Conservation (phyloP, 2,329 filamentous ascomycete species). For the Pseudogymnoascus sp. region DNA sequence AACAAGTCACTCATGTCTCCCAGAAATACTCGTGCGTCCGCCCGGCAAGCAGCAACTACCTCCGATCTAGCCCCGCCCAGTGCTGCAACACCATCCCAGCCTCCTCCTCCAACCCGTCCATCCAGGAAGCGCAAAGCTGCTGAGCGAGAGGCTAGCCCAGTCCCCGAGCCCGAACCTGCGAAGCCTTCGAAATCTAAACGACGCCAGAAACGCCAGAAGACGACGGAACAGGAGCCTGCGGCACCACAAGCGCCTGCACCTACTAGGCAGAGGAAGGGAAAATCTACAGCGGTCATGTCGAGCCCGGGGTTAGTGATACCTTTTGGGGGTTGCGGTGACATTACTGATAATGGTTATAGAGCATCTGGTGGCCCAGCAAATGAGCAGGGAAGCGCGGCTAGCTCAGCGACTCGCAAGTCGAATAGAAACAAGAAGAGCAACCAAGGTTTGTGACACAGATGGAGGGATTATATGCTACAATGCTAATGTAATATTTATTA, state of each 20-base stretch:
- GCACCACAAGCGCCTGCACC: slow-evolving; percentile 30
- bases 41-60: slow-evolving; percentile 70
- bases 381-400: slow-evolving; percentile 46
- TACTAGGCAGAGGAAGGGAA: slow-evolving; percentile 51
- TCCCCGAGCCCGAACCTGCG: slow-evolving; percentile 28
- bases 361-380: slow-evolving; percentile 57
- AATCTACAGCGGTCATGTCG: slow-evolving; percentile 60
- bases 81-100: slow-evolving; percentile 29
- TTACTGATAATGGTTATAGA: slow-evolving; percentile 34
- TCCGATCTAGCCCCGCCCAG: slow-evolving; percentile 32
- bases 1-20: slow-evolving; percentile 71
- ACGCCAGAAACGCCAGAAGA: slow-evolving; percentile 65
- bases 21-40: slow-evolving; percentile 93
- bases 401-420: slow-evolving; percentile 64
- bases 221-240: slow-evolving; percentile 40
- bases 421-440: slow-evolving; percentile 60
- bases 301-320: slow-evolving; percentile 52
- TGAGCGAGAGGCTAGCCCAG: slow-evolving; percentile 42
- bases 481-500: neutral
- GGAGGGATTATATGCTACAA: neutral
- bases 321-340: slow-evolving; percentile 10
- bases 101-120: slow-evolving; percentile 36
- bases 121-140: slow-evolving; percentile 71
- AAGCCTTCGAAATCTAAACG: slow-evolving; percentile 38
- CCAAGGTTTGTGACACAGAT: slow-evolving; percentile 35